Conservation (phyloP, 306 rosid genomes). For the Vachellia pachyceras region DNA sequence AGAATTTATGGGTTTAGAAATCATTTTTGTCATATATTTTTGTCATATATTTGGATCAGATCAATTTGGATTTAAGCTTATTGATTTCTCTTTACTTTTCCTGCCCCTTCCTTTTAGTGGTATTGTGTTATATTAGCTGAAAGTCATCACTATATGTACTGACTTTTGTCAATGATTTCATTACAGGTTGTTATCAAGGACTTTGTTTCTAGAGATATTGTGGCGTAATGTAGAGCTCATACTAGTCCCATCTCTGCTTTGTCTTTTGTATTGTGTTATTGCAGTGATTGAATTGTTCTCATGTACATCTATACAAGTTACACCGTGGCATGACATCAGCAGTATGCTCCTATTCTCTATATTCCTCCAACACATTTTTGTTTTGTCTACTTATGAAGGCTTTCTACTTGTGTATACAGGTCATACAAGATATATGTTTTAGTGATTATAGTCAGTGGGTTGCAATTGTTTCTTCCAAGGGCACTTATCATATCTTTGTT, state of each 20-base stretch:
- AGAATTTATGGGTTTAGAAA: too few species aligned
- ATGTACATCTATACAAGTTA: too few species aligned
- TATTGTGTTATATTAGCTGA: neutral
- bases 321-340: too few species aligned
- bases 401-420: too few species aligned
- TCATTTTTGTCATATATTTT: too few species aligned
- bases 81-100: neutral
- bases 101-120: neutral
- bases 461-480: constrained; percentile 70
- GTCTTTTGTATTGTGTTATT: too few species aligned
- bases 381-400: too few species aligned
- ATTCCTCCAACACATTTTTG: too few species aligned
- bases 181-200: constrained; percentile 72
- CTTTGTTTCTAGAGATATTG: constrained; percentile 61
- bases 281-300: too few species aligned
- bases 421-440: too few species aligned
- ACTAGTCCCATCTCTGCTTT: constrained; percentile 81
- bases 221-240: constrained; percentile 75
- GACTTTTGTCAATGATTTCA: constrained; percentile 40
- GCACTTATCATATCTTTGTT: constrained; percentile 77
- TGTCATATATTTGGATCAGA: constrained; percentile 55
- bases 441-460: too few species aligned
- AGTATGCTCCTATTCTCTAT: too few species aligned
- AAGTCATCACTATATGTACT: constrained; percentile 38
- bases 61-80: constrained; percentile 54